These are phyloP conservation scores for Colletotrichum eleusines DNA, from an alignment of 2,329 filamentous ascomycete species.

Conservation along the genomic window DNA sequence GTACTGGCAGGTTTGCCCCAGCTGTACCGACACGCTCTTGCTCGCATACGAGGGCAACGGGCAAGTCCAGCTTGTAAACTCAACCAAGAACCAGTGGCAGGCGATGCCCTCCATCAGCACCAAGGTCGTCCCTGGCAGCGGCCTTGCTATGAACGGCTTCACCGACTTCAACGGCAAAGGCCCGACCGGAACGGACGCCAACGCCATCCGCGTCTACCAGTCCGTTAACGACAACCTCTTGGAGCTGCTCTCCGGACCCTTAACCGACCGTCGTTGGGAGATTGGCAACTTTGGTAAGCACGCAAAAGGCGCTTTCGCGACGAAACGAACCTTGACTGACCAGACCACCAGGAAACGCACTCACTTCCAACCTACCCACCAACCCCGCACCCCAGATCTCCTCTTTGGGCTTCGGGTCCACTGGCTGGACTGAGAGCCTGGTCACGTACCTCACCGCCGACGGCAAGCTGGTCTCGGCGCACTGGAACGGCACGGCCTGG, in stretches of 20 bases:
- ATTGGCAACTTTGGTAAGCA: constrained; percentile 4
- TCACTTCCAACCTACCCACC: background rate
- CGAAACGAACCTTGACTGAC: background rate
- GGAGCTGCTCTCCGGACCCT: background rate
- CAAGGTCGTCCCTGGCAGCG: background rate
- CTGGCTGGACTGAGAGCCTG: background rate
- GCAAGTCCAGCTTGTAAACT: background rate
- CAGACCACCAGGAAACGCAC: background rate
- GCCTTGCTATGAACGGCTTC: background rate
- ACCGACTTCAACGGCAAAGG: constrained; percentile 3
- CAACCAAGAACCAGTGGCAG: background rate
- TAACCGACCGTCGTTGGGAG: background rate
- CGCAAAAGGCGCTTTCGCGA: background rate
- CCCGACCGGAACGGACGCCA: background rate
- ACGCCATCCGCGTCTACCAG: constrained; percentile 1
- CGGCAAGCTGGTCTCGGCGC: background rate
- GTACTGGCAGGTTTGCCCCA: constrained; percentile 13
- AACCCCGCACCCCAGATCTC: background rate
- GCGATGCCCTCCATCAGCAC: background rate
- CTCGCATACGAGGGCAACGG: background rate
- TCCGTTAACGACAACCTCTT: background rate
- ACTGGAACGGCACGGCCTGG: background rate
- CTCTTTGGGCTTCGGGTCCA: background rate
- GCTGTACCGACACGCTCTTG: constrained; percentile 6
- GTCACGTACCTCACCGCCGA: background rate